Conservation (phyloP, 345 rosid genomes). For the Lepidium sativum region DNA sequence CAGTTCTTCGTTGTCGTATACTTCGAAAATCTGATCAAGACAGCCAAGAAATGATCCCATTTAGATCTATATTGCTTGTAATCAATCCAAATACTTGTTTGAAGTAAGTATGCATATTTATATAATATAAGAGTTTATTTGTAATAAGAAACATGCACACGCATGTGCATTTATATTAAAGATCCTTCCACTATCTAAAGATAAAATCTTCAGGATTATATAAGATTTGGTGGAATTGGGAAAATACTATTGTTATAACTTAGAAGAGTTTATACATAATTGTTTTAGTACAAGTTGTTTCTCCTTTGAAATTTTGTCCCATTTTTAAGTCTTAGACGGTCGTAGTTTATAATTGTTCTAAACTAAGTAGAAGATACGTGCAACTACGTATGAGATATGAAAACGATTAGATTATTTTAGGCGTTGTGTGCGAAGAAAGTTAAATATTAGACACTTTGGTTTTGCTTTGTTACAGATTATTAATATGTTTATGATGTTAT, state of each 20-base stretch:
- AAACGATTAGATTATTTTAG: neutral
- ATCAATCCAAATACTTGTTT: neutral
- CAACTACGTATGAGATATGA: no score
- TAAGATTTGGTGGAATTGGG: constrained; percentile 2
- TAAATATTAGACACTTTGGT: no score
- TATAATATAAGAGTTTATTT: no score
- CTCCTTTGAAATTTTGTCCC: no score
- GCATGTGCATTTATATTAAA: neutral
- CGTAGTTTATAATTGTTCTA: no score
- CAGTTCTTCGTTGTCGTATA: neutral
- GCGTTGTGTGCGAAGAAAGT: neutral
- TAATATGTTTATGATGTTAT: no score
- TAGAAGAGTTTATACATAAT: no score
- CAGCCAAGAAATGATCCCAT: neutral
- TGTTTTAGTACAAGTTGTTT: no score
- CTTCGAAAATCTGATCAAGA: neutral
- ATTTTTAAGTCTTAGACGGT: no score
- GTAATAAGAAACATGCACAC: neutral
- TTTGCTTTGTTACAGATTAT: no score
- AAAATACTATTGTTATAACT: neutral
- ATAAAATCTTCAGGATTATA: neutral
- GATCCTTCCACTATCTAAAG: constrained; percentile 15
- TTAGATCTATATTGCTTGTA: neutral
- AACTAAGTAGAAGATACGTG: neutral
- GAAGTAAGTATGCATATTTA: neutral